These are phyloP conservation scores for Gentiana straminea DNA, from an alignment of 257 asterid species.

Conservation along the genomic window DNA sequence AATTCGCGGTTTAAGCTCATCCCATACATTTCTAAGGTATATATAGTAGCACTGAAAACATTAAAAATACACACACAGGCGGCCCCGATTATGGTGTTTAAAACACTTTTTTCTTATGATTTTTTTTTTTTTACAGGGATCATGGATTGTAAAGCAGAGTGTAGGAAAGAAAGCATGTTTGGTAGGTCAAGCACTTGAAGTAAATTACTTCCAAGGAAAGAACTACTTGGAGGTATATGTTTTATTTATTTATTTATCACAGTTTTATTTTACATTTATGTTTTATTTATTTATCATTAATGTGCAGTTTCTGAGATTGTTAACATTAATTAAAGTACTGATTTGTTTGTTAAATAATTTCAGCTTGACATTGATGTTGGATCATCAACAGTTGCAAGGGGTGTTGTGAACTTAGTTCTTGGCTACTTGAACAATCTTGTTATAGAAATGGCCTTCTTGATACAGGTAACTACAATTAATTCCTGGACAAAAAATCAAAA, in stretches of 20 bases:
- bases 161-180: conserved; percentile 92
- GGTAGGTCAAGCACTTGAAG: conserved; percentile 80
- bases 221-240: conserved; percentile 74
- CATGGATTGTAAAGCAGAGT: conserved; percentile 97
- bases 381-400: conserved; percentile 80
- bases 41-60: neutral
- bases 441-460: conserved; percentile 69
- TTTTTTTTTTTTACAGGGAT: conserved; percentile 40
- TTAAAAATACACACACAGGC: neutral
- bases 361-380: conserved; percentile 77
- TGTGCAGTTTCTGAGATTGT: too few relatives aligned
- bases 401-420: conserved; percentile 70
- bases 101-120: too few relatives aligned
- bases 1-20: conserved; percentile 85
- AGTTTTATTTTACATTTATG: too few relatives aligned
- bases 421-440: conserved; percentile 76
- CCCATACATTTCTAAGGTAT: conserved; percentile 68
- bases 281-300: too few relatives aligned
- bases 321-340: too few relatives aligned
- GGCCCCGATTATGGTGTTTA: too few relatives aligned
- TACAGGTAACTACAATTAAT: conserved; percentile 23
- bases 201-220: conserved; percentile 58
- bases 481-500: too few relatives aligned
- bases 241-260: too few relatives aligned
- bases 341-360: conserved; percentile 2